A percentile compares a stretch with the other conserved stretches of the same genome.
Evolutionary conservation across 306 rosid species (phyloP).

Genomic region (Myrica gale): DNA sequence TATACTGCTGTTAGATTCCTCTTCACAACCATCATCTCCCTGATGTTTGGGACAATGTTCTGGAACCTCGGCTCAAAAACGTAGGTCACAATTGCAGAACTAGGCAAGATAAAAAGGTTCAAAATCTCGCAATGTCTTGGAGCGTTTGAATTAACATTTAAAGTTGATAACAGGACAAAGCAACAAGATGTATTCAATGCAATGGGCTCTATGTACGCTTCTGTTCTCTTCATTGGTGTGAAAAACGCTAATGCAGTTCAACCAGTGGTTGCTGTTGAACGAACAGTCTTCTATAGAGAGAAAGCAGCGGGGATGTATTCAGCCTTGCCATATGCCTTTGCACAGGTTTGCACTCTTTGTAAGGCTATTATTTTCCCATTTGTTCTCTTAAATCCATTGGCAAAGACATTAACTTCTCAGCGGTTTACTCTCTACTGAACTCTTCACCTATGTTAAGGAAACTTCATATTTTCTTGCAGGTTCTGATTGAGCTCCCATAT

Average conservation of each 20-base stretch:
- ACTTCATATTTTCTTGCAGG: slow-evolving; percentile 33
- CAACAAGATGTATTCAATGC: slow-evolving; percentile 46
- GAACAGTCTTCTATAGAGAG: slow-evolving; percentile 60
- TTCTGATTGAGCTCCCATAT: slow-evolving; percentile 58
- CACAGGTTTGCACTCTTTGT: slow-evolving; percentile 40
- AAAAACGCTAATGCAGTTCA: slow-evolving; percentile 49
- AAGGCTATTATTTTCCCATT: not conserved
- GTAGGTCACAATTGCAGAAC: slow-evolving; percentile 33
- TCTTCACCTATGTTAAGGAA: not conserved
- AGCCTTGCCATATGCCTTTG: slow-evolving; percentile 58
- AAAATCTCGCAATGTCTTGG: not conserved
- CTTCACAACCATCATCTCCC: slow-evolving; percentile 39
- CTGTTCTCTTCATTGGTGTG: slow-evolving; percentile 55
- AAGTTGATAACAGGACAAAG: slow-evolving; percentile 5
- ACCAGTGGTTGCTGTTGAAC: slow-evolving; percentile 56
- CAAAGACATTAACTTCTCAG: not conserved
- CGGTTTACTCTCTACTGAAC: too few species aligned
- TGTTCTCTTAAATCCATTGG: not conserved
- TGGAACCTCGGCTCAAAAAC: slow-evolving; percentile 58
- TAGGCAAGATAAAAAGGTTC: not conserved
- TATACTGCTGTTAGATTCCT: slow-evolving; percentile 51
- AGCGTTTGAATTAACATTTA: not conserved
- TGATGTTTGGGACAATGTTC: slow-evolving; percentile 55
- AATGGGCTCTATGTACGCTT: slow-evolving; percentile 50
- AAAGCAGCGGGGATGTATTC: slow-evolving; percentile 65